Evolutionary conservation across 2,329 filamentous ascomycete species (phyloP).

Genomic region (Polychaeton citri): DNA sequence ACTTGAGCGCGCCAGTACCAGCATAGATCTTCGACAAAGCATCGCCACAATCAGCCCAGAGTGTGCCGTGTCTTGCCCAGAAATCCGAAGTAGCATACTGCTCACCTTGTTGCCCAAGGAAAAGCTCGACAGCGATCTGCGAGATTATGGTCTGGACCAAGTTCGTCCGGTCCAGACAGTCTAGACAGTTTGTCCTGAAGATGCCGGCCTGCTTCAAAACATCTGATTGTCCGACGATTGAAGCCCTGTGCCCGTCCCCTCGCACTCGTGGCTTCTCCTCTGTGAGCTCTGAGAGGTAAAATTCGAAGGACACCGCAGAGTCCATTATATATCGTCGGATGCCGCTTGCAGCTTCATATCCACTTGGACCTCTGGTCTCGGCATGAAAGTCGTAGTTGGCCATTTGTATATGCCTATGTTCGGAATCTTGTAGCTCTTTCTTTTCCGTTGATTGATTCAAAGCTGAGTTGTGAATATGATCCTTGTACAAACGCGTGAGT

Average conservation of each 20-base stretch:
- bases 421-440: slow-evolving; percentile 37
- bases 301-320: slow-evolving; percentile 81
- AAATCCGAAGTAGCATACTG: slow-evolving; percentile 59
- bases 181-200: slow-evolving; percentile 89
- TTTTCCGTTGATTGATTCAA: slow-evolving; percentile 41
- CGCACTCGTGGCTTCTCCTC: slow-evolving; percentile 35
- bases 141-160: slow-evolving; percentile 92
- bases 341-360: slow-evolving; percentile 80
- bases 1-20: slow-evolving; percentile 88
- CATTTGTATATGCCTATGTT: slow-evolving; percentile 62
- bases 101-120: slow-evolving; percentile 60
- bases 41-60: slow-evolving; percentile 98
- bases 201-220: slow-evolving; percentile 88
- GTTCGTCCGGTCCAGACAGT: slow-evolving; percentile 92
- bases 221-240: slow-evolving; percentile 19
- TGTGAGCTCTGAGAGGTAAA: slow-evolving; percentile 67
- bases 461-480: slow-evolving; percentile 61
- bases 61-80: slow-evolving; percentile 78
- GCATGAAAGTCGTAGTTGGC: slow-evolving; percentile 97
- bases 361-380: slow-evolving; percentile 71
- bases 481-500: slow-evolving; percentile 64
- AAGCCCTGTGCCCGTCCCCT: slow-evolving; percentile 24
- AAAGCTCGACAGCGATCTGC: slow-evolving; percentile 79
- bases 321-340: slow-evolving; percentile 67
- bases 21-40: slow-evolving; percentile 90